phyloP scores from a whole-genome alignment of 2,329 filamentous ascomycete genomes.

The Neofusicoccum kwambonambiense region DNA sequence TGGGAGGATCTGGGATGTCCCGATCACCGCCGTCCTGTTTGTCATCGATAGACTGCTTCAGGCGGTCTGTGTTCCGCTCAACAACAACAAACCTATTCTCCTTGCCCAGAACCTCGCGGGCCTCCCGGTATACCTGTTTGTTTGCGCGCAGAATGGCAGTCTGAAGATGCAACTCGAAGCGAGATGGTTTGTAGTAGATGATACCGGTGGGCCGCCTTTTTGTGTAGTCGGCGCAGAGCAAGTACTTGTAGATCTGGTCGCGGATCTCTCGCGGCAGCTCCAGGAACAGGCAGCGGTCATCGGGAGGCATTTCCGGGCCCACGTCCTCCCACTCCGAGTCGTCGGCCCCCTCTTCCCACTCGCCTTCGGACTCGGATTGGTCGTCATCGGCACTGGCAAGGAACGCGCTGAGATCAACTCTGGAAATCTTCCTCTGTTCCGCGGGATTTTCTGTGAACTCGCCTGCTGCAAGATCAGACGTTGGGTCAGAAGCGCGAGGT shows the following conservation, averaged over 20 bases:
- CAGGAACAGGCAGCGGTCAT: background rate
- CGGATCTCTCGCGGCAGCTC: background rate
- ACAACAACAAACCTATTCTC: background rate
- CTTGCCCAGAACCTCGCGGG: background rate
- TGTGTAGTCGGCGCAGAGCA: slow-evolving; percentile 1
- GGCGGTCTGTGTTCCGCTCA: background rate
- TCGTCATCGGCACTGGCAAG: background rate
- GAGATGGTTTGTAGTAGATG: background rate
- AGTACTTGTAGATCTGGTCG: background rate
- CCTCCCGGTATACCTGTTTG: background rate
- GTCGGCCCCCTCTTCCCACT: background rate
- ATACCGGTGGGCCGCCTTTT: background rate
- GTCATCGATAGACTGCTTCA: background rate
- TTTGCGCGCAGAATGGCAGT: background rate
- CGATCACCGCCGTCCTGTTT: background rate
- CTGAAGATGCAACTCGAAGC: background rate
- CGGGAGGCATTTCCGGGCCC: background rate
- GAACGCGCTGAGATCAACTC: background rate
- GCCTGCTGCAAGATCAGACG: background rate
- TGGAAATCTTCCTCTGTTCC: background rate
- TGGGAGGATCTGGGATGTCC: background rate
- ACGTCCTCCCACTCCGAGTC: background rate
- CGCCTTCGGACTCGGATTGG: background rate
- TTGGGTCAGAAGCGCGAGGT: background rate
- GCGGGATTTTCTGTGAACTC: background rate